phyloP scores from a whole-genome alignment of 1,139 yeast species.

The Suhomyces wounanorum region DNA sequence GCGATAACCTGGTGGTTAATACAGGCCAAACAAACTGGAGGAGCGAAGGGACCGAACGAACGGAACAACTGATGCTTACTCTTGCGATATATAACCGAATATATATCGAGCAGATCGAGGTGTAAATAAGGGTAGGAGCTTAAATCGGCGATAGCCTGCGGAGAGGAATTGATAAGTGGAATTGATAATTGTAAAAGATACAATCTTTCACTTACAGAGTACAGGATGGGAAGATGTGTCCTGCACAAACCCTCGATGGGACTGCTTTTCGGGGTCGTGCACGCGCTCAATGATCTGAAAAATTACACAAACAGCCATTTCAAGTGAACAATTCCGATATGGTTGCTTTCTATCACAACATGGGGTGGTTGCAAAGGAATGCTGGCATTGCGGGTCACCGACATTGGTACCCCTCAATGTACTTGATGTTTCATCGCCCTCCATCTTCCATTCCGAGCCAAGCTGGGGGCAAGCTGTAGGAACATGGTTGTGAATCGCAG shows the following conservation, averaged over 20 bases:
- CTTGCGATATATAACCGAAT: constrained; percentile 12
- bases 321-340: neutral
- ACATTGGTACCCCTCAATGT: neutral
- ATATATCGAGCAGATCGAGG: constrained; percentile 9
- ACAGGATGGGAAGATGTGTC: neutral
- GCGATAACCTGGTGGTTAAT: constrained; percentile 6
- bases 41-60: neutral
- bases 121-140: neutral
- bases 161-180: constrained; percentile 1
- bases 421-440: no score
- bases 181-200: neutral
- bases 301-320: constrained; percentile 2
- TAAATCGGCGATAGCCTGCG: constrained; percentile 6
- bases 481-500: neutral
- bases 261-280: constrained; percentile 12
- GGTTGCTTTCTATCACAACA: neutral
- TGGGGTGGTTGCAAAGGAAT: neutral
- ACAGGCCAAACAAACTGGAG: neutral
- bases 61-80: constrained; percentile 7
- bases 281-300: constrained; percentile 5
- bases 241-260: constrained; percentile 8
- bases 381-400: neutral
- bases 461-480: no score
- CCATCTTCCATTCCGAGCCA: no score
- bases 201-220: neutral